Evolutionary conservation across 441 rosid genomes (phyloP), one percentile per base, ranked within the genome.

Genomic region (Lepidium campestre): DNA sequence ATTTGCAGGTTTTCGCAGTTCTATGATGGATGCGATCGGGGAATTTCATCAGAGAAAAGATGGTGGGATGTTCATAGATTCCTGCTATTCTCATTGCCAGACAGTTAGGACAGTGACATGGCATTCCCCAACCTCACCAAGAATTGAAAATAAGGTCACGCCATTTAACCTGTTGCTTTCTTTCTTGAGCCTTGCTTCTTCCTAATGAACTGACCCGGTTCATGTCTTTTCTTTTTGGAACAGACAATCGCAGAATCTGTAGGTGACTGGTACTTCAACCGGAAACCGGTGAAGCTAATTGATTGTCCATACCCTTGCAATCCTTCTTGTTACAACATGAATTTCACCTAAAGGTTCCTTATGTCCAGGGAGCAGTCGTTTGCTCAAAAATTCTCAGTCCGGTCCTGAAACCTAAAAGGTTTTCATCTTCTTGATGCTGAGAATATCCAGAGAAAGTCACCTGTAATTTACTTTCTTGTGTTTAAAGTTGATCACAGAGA

Each of bases 251-350:
- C 92, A 59, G 91, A 91, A 65, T 71, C 96, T 3, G 96, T 86
- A 14, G 91, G 96, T 37, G 96, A 91, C 70, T 94, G 97, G 99
- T 91, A 83, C 78, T 91, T 89, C 70, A 67, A 82, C 70, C 76
- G 91, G 4, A 57, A 71, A 65, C 73, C 59, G 14, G 83, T 70
- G 74, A 91, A 84, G 85, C 79, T 74, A 74, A 85, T 88, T 0
- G 99, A 94, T 66, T 84, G 96, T 73, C 85, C 92, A 37, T 94
- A 84, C 76, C 95, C 99, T 3, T 91, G 99, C 86, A 91, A 91
- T 67, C 97, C 94, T 36, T 82, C 90, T 58, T 91, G 99, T 84
- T 76, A 81, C 72, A 79, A 87, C 82, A 74, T 84, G 86, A 71
- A 84, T 72, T 82, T 85, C 71, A 56, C 79, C 15, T 57, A 39